A percentile compares a stretch with the other conserved stretches of the same genome.
Conservation (phyloP, 495 filamentous ascomycete genomes). For the Xylaria venustula region DNA sequence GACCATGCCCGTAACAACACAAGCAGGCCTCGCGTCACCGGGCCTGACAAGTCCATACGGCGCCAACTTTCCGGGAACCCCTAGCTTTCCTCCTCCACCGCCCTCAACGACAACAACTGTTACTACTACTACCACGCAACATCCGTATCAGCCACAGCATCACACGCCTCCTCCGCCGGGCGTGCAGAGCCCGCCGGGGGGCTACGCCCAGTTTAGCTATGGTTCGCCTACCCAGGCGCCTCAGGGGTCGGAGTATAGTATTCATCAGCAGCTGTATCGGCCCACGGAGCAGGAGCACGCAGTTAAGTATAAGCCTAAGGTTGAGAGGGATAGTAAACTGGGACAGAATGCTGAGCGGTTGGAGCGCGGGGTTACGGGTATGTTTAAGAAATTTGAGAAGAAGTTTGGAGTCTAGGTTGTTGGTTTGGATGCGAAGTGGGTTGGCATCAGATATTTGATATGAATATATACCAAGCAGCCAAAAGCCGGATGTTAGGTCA, state of each 20-base stretch:
- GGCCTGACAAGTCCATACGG: slow-evolving; percentile 38
- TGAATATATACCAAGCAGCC: background rate
- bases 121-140: too few species aligned
- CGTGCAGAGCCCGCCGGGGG: slow-evolving; percentile 36
- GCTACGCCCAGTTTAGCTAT: slow-evolving; percentile 61
- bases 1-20: slow-evolving; percentile 41
- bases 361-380: slow-evolving; percentile 75
- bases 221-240: slow-evolving; percentile 24
- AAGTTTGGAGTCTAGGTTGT: slow-evolving; percentile 53
- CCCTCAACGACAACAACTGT: slow-evolving; percentile 24
- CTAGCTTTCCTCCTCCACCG: slow-evolving; percentile 33
- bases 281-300: slow-evolving; percentile 64
- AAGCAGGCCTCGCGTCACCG: slow-evolving; percentile 25
- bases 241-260: slow-evolving; percentile 53
- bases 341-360: slow-evolving; percentile 67
- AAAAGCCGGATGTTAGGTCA: too few species aligned
- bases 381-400: slow-evolving; percentile 90
- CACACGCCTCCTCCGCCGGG: slow-evolving; percentile 18
- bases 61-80: slow-evolving; percentile 37
- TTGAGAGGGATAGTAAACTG: slow-evolving; percentile 55
- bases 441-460: too few species aligned
- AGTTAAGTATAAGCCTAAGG: slow-evolving; percentile 47
- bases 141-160: slow-evolving; percentile 25
- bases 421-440: too few species aligned
- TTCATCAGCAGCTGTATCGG: slow-evolving; percentile 76